A percentile compares a stretch with the other conserved stretches of the same genome.
phyloP scores from a whole-genome alignment of 345 rosid genomes.

The Citrus unshiu region DNA sequence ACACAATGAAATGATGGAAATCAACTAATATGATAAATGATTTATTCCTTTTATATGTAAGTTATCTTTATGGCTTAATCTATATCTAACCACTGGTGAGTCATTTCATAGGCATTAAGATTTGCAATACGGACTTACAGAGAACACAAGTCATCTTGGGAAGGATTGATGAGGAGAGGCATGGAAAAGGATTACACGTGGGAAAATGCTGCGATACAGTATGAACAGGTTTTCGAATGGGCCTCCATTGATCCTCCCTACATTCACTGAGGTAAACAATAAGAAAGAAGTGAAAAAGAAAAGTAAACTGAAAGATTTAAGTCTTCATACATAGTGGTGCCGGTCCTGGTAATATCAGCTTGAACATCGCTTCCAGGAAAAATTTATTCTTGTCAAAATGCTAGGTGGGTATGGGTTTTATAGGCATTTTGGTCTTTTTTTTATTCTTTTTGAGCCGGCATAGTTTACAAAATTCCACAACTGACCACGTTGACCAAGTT shows the following conservation, averaged over 20 bases:
- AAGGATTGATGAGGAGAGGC: conserved; percentile 75
- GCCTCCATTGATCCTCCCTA: conserved; percentile 74
- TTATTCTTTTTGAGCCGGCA: not conserved
- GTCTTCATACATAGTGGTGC: not conserved
- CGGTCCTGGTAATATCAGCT: not conserved
- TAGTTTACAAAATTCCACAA: not conserved
- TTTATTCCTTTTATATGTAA: not conserved
- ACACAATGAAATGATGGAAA: not conserved
- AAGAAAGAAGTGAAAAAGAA: not conserved
- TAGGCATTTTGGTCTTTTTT: not conserved
- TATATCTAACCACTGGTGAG: not conserved
- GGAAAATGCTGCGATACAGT: conserved; percentile 84
- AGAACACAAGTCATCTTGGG: conserved; percentile 74
- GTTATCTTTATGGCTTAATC: not conserved
- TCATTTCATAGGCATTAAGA: conserved; percentile 51
- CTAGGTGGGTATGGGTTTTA: not conserved
- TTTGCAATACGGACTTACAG: conserved; percentile 61
- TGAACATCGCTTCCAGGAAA: not conserved
- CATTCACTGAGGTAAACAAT: conserved; percentile 25
- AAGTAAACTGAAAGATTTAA: not conserved
- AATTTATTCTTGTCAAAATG: not conserved
- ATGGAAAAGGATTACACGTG: conserved; percentile 67
- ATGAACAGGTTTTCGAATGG: conserved; percentile 89
- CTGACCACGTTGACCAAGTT: not conserved
- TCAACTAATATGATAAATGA: not conserved